Evolutionary conservation across 257 asterid genomes (phyloP), one percentile per base, ranked within the genome.

Genomic region (Fraxinus anomala): DNA sequence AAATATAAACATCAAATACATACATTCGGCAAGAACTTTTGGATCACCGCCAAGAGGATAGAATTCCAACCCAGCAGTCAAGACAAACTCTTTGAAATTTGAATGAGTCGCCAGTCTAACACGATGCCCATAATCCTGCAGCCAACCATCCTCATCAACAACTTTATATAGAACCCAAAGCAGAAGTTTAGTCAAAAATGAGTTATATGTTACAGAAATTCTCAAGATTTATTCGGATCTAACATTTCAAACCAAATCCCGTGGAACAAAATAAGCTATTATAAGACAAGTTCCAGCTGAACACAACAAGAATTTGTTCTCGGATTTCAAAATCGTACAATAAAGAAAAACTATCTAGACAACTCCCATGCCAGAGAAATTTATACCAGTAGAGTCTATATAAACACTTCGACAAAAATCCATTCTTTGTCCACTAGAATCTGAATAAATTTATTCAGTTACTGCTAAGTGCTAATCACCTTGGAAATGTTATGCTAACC

Each of bases 11-110:
- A 73, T 10, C 70, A 78, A 80, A 77, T 77, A 86, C 96, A 78
- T 92, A 92, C 99, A 92, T 85, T 87, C 99, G 1, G 99, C 99
- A 82, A 94, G 97, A 85, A 92, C 88, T 91, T 89, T 91, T 72
- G 99, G 99, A 87, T 94, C 99, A 31, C 96, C 99, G 7, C 99
- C 97, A 14, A 94, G 96, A 79, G 99, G 97, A 90, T 91, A 91
- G 82, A 92, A 94, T 84, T 94, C 99, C 93, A 94, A 86, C 73
- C 99, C 97, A 72, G 99, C 85, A 67, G 97, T 85, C 92, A 94
- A 75, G 83, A 94, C 99, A 86, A 94, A 94, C 90, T 92, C 99
- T 83, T 90, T 92, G 85, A 94, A 94, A 87, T 94, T 94, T 82
- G 94, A 91, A 85, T 94, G 99, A 76, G 96, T 92, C 16, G 99